phyloP scores from a whole-genome alignment of 371 early-diverging fungal species.

The Mucor mucedo region DNA sequence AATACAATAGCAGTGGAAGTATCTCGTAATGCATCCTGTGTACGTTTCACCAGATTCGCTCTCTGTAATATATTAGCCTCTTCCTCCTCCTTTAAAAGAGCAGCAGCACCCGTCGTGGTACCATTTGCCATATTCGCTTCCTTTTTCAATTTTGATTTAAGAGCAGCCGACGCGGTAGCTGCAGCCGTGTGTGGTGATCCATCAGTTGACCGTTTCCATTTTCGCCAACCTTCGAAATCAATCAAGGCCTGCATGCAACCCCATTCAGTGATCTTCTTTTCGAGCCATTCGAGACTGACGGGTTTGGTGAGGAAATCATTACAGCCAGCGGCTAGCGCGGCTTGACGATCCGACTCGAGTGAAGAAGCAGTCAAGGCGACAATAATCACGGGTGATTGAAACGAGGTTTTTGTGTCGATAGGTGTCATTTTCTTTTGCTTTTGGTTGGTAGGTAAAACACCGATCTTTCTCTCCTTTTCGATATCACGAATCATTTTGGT shows the following conservation, averaged over 20 bases:
- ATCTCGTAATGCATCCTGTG: constrained; percentile 15
- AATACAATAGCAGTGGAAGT: constrained; percentile 22
- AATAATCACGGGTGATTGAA: constrained; percentile 83
- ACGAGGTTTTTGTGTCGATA: constrained; percentile 5
- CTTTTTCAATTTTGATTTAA: constrained; percentile 1
- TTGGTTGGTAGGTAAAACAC: constrained; percentile 45
- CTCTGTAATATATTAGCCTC: constrained; percentile 2
- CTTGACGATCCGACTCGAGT: constrained; percentile 74
- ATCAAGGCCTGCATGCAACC: constrained; percentile 92
- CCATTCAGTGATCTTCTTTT: constrained; percentile 89
- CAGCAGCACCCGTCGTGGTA: background rate
- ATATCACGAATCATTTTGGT: constrained; percentile 74
- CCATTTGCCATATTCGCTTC: background rate
- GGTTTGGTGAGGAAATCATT: constrained; percentile 92
- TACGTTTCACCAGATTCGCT: constrained; percentile 13
- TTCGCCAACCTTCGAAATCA: constrained; percentile 83
- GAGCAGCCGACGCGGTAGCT: constrained; percentile 4
- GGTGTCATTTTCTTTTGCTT: background rate
- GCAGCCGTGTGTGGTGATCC: constrained; percentile 1
- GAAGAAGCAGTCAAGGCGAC: constrained; percentile 88
- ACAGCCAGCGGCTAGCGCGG: constrained; percentile 86
- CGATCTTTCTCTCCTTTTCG: constrained; percentile 70
- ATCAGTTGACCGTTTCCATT: constrained; percentile 56
- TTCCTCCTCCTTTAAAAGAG: background rate
- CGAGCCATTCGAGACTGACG: constrained; percentile 82